A percentile compares a stretch with the other conserved stretches of the same genome.
Evolutionary conservation across 371 early-diverging fungal genomes (phyloP).

Genomic region (Conidiobolus incongruus): DNA sequence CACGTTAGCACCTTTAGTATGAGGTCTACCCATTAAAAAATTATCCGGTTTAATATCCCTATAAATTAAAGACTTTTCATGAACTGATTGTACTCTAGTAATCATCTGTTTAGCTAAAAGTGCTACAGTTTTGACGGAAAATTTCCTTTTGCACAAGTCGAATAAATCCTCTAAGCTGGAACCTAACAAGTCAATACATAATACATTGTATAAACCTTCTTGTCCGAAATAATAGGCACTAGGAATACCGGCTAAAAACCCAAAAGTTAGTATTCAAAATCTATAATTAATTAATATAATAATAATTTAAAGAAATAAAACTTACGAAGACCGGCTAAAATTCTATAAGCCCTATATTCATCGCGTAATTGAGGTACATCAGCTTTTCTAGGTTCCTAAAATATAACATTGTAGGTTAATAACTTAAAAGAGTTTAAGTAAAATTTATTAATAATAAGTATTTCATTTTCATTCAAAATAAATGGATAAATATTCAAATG

Average conservation of each 20-base stretch:
- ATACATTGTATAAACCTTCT: constrained; percentile 82
- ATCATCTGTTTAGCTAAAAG: constrained; percentile 97
- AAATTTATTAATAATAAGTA: too few relatives aligned
- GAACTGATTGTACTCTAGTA: constrained; percentile 84
- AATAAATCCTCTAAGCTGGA: constrained; percentile 97
- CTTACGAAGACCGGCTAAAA: constrained; percentile 32
- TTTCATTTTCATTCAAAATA: too few relatives aligned
- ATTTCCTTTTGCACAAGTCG: constrained; percentile 92
- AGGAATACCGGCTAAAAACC: constrained; percentile 50
- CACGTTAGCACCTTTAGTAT: constrained; percentile 76
- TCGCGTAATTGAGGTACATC: constrained; percentile 77
- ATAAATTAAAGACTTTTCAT: constrained; percentile 42
- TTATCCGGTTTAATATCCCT: constrained; percentile 95
- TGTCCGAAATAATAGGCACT: constrained; percentile 84
- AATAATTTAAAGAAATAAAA: background rate
- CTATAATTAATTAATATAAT: background rate
- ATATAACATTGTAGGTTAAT: background rate
- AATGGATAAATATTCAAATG: too few relatives aligned
- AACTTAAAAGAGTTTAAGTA: too few relatives aligned
- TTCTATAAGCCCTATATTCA: constrained; percentile 66
- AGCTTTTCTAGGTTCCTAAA: constrained; percentile 50
- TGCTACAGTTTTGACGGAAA: constrained; percentile 95
- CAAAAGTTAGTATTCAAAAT: background rate
- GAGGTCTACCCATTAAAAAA: constrained; percentile 96
- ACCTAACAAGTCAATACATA: constrained; percentile 99